Conservation (phyloP, 805 yeast genomes). For the Priceomyces castillae region DNA sequence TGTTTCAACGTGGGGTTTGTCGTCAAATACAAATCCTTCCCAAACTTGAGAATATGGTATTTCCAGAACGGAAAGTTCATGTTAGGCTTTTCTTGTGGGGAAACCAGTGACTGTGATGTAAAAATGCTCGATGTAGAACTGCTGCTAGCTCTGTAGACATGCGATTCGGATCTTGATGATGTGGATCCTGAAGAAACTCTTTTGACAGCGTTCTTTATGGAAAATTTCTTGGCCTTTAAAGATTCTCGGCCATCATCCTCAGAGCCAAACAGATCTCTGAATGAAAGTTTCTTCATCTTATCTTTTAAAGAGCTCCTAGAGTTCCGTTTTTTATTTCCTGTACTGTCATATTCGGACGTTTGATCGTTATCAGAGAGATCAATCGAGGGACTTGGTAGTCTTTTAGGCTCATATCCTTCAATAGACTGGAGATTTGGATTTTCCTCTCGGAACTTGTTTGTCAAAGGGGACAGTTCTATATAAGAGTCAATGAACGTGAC, state of each 20-base stretch:
- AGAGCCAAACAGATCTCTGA: not conserved
- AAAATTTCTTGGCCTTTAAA: slow-evolving; percentile 3
- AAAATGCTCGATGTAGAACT: not conserved
- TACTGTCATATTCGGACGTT: not conserved
- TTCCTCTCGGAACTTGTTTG: slow-evolving; percentile 19
- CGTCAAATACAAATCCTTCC: slow-evolving; percentile 56
- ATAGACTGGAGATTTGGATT: slow-evolving; percentile 28
- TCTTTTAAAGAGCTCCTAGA: not conserved
- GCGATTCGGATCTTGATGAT: not conserved
- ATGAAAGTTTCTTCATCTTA: slow-evolving; percentile 1
- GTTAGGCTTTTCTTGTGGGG: not conserved
- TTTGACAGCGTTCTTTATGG: slow-evolving; percentile 2
- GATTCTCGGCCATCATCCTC: not conserved
- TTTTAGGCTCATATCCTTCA: slow-evolving; percentile 5
- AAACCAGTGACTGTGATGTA: not conserved
- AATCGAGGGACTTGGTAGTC: slow-evolving; percentile 2
- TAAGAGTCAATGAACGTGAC: slow-evolving; percentile 15
- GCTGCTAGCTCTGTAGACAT: not conserved
- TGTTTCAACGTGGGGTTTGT: slow-evolving; percentile 67
- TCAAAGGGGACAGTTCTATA: slow-evolving; percentile 21
- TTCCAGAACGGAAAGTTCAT: slow-evolving; percentile 48
- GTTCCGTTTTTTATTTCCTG: not conserved
- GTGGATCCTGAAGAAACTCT: not conserved
- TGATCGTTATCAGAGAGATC: not conserved
- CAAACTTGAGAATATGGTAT: slow-evolving; percentile 57